Percentiles rank a stretch among this genome's conserved stretches.
Evolutionary conservation across 2,329 filamentous ascomycete genomes (phyloP).

Genomic region (Colletotrichum eremochloae): DNA sequence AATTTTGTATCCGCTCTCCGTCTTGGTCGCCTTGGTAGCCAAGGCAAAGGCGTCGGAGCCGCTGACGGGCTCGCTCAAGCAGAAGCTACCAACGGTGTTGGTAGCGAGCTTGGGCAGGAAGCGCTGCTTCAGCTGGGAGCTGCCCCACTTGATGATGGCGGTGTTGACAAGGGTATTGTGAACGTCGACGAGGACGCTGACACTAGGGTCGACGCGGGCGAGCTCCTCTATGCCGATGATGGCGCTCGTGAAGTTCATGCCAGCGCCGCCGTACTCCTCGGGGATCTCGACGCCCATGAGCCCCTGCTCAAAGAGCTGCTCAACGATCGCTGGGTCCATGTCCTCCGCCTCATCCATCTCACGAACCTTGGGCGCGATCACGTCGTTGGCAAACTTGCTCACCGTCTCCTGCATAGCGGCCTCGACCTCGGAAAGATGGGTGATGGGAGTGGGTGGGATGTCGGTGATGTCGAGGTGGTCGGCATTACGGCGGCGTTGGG

Average conservation of each 20-base stretch:
- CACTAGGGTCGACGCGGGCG: slow-evolving; percentile 91
- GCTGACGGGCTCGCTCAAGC: slow-evolving; percentile 90
- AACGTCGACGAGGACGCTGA: slow-evolving; percentile 95
- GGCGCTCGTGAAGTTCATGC: slow-evolving; percentile 98
- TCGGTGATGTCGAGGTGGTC: slow-evolving; percentile 74
- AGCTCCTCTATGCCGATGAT: slow-evolving; percentile 98
- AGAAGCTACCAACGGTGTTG: slow-evolving; percentile 91
- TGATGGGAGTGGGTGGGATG: slow-evolving; percentile 91
- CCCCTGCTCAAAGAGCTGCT: slow-evolving; percentile 96
- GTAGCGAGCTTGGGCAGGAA: slow-evolving; percentile 93
- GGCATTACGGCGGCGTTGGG: slow-evolving; percentile 65
- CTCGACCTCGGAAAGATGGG: slow-evolving; percentile 92
- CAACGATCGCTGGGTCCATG: slow-evolving; percentile 90
- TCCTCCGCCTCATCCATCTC: slow-evolving; percentile 97
- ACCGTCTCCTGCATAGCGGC: slow-evolving; percentile 90
- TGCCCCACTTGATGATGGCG: slow-evolving; percentile 87
- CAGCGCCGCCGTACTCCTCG: slow-evolving; percentile 94
- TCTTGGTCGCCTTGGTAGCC: slow-evolving; percentile 89
- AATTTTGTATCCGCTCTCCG: slow-evolving; percentile 85
- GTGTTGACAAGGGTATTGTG: slow-evolving; percentile 99
- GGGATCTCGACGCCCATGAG: slow-evolving; percentile 98
- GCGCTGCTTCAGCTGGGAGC: slow-evolving; percentile 81
- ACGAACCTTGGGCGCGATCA: slow-evolving; percentile 89
- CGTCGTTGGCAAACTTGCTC: slow-evolving; percentile 89
- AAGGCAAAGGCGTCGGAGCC: slow-evolving; percentile 97